Base-by-base conservation (phyloP, 75 land plant genomes). In the Pinus albicaulis region DNA sequence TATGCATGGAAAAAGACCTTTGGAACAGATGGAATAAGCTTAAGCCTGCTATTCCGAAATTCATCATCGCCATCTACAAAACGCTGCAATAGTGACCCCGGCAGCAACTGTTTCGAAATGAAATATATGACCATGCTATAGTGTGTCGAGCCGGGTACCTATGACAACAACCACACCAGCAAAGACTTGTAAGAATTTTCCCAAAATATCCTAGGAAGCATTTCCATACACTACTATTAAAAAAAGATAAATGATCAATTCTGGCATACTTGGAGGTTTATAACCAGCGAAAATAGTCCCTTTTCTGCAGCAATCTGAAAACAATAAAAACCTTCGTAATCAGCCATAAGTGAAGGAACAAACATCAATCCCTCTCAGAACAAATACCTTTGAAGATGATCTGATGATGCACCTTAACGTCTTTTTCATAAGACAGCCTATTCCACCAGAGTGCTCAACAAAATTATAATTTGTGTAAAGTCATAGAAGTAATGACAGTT, bases 81-180 rank as follows among this genome's bases (percentile, higher is more conserved):
- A 1, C 88, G 89, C 62, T 95, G 96, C 80, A 93, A 69, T 8
- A 93, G 78, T 28, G 96, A 89, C 36, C 91, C 95, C 34, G 83
- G 86, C 57, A 83, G 77, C 11, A 92, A 77, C 76, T 79, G 71
- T 63, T 82, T 86, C 20, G 89, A 82, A 12, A 95, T 93, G 85
- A 95, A 95, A 84, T 95, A 95, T 56, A 93, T 88, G 25, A 95
- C 89, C 98, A 95, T 92, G 81, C 98, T 95, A 81, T 95, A 93
- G 79, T 93, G 92, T 57, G 86, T 86, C 66, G 96, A 88, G 57
- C 81, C 98, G 55, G 95, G 98, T 44, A 92, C 92, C 98, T 95
- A 77, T 38, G 83, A 14, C 25, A 59, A 74, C 12, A 76, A 59
- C 80, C 31, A 71, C 77, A 75, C 12, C 76, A 74, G 24, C 23